Evolutionary conservation across 2,329 filamentous ascomycete species (phyloP).

Genomic region (Botrytis elliptica): DNA sequence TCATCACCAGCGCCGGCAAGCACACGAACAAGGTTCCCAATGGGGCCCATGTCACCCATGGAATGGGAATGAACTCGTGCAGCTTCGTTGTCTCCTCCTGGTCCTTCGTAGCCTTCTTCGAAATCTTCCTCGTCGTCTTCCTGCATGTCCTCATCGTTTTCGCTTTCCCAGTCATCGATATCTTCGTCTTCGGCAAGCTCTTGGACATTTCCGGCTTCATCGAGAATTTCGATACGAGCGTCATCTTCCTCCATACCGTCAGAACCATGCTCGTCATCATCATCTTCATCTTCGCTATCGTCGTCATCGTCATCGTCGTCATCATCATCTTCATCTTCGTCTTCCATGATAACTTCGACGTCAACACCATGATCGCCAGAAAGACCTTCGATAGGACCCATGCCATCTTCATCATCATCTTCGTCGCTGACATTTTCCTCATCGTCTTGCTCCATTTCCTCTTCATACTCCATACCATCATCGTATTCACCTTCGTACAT

Average conservation of each 20-base stretch:
- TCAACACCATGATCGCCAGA: conserved; percentile 58
- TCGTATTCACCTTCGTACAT: conserved; percentile 91
- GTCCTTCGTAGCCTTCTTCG: conserved; percentile 53
- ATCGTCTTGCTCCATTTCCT: conserved; percentile 74
- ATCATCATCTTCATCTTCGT: conserved; percentile 43
- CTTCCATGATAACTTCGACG: conserved; percentile 80
- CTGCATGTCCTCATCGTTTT: conserved; percentile 49
- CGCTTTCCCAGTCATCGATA: conserved; percentile 60
- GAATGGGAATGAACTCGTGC: conserved; percentile 46
- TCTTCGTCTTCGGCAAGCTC: conserved; percentile 55
- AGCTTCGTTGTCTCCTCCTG: conserved; percentile 53
- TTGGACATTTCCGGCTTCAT: conserved; percentile 58
- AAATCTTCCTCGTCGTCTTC: conserved; percentile 51
- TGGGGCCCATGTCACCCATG: conserved; percentile 46
- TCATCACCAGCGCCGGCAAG: conserved; percentile 41
- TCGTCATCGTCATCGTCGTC: conserved; percentile 42
- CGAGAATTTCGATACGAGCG: conserved; percentile 55
- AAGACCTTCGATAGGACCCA: conserved; percentile 80
- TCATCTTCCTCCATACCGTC: conserved; percentile 47
- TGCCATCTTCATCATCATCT: conserved; percentile 78
- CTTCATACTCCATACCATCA: conserved; percentile 90
- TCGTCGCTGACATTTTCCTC: conserved; percentile 89
- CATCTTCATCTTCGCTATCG: conserved; percentile 52
- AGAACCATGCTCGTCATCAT: conserved; percentile 51
- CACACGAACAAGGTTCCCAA: conserved; percentile 56